phyloP scores from a whole-genome alignment of 257 asterid genomes.

The Striga asiatica region DNA sequence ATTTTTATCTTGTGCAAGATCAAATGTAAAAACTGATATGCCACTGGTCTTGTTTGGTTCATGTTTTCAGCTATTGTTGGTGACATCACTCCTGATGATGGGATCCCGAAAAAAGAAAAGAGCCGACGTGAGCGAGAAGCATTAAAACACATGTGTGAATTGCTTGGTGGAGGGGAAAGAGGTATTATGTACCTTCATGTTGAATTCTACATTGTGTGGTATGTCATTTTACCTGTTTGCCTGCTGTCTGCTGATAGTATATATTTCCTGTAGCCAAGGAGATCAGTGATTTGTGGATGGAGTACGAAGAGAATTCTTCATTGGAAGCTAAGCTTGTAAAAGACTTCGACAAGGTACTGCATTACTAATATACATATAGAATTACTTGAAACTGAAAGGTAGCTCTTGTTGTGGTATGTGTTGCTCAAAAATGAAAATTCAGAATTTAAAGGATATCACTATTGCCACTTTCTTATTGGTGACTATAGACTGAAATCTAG shows the following conservation, averaged over 20 bases:
- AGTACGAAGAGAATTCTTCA: slow-evolving; percentile 77
- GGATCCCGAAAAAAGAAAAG: slow-evolving; percentile 82
- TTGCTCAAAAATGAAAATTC: no score
- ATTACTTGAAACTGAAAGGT: not conserved
- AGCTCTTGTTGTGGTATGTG: no score
- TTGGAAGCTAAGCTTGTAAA: slow-evolving; percentile 93
- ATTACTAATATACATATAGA: not conserved
- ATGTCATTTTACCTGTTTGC: slow-evolving; percentile 12
- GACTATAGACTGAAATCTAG: not conserved
- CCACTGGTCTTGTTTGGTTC: slow-evolving; percentile 7
- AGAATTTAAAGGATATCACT: no score
- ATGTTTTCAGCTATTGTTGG: slow-evolving; percentile 73
- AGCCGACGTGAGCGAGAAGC: slow-evolving; percentile 77
- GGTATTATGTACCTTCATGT: slow-evolving; percentile 32
- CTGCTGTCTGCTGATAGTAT: slow-evolving; percentile 16
- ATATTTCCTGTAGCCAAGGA: slow-evolving; percentile 61
- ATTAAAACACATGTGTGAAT: slow-evolving; percentile 68
- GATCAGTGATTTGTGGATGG: slow-evolving; percentile 81
- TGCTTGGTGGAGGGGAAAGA: slow-evolving; percentile 83
- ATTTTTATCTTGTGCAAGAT: slow-evolving; percentile 1
- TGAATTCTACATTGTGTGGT: not conserved
- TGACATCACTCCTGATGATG: slow-evolving; percentile 87
- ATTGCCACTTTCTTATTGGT: not conserved
- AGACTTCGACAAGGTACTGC: slow-evolving; percentile 85
- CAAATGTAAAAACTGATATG: slow-evolving; percentile 1